Base-by-base conservation (phyloP, 2,329 filamentous ascomycete genomes). In the Pseudocercospora musae region DNA sequence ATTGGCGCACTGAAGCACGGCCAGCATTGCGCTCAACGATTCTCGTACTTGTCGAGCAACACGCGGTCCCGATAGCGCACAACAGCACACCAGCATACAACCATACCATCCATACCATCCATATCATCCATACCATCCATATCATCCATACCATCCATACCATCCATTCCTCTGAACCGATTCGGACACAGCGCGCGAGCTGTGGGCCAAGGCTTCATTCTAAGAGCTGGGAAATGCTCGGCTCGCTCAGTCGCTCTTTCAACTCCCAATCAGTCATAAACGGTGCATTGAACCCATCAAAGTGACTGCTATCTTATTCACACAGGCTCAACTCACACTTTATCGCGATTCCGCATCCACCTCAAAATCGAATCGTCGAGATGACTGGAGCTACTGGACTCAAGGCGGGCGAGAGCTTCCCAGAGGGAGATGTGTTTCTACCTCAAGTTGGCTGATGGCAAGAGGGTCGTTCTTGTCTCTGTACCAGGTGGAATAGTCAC, bases 401-500 rank as follows among this genome's bases (percentile, higher is more conserved):
- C 61, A 68, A 62, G 63, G 59, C 62, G 15, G 66, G 66, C 61
- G 61, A 66, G 59, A 50, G 27, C 53, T 68, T 68, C 58, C 66
- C 66, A 23, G 63, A 64, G 59, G 66, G 66, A 56, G 66, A 63
- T 68, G 37, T 50, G 66, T 58, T 15, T 40, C 8, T 40, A 46
- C 25, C 40, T 33, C 6, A n/a, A 9, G 13, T 48, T 37, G 33
- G 21, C 20, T 31, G 11, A 50, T n/a, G 52, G 59, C 61, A 68
- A 68, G 63, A 68, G 66, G 55, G 62, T 66, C 27, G 66, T 68
- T 15, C 57, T 68, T 54, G 66, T 68, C 33, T 65, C 63, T 46
- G 54, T 68, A 27, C 65, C 65, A 55, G 62, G 61, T 56, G 27
- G 21, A 29, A 33, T 15, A 33, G 7, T 1, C 13, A 15, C 5